Base-by-base conservation (phyloP, 225 moss, liverwort and hornwort genomes). In the Neckera pumila region DNA sequence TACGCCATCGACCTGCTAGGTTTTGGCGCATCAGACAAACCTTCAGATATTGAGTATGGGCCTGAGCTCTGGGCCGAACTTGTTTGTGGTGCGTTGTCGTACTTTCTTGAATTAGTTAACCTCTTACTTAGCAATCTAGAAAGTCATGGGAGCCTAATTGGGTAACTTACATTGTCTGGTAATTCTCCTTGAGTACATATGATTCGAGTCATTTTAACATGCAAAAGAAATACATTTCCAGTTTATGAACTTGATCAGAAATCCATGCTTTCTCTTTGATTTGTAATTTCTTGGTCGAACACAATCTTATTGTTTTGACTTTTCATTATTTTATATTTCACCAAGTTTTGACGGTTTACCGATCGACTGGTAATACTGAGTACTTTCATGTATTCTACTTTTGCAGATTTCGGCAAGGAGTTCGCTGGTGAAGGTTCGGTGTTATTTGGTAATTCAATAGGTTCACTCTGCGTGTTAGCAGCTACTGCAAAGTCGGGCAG, bases 1-100 rank as follows among this genome's bases (percentile, higher is more conserved):
- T 98, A 97, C 93, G 98, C 98, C 47, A 81, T 97, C 71, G 98
- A 98, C 87, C 93, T 98, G 76, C 87, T 98, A 65, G 97, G 98
- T 65, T 98, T 98, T 93, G 98, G 98, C 66, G 95, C 93, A 74
- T 98, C 97, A 38, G 97, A 97, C 67, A 97, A 97, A 91, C 98
- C 97, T 86, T 66, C 88, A 79, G 91, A 94, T 90, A 88, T 86
- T 71, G 89, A 96, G 71, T 98, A 95, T 92, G 98, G 97, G 60
- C 97, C 97, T 82, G 98, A 97, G 67, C 76, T 98, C 77, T 98
- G 97, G 96, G 97, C 95, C 42, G 97, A 97, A 86, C 95, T 95
- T 88, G 88, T 98, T 85, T 92, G 88, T 87, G 97, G 97, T 97
- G 87, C 91, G 90, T 77, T 84, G 54, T 82, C 59, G 17, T 47